phyloP scores from a whole-genome alignment of 108 stramenopile genomes.

The Craspedostauros australis region DNA sequence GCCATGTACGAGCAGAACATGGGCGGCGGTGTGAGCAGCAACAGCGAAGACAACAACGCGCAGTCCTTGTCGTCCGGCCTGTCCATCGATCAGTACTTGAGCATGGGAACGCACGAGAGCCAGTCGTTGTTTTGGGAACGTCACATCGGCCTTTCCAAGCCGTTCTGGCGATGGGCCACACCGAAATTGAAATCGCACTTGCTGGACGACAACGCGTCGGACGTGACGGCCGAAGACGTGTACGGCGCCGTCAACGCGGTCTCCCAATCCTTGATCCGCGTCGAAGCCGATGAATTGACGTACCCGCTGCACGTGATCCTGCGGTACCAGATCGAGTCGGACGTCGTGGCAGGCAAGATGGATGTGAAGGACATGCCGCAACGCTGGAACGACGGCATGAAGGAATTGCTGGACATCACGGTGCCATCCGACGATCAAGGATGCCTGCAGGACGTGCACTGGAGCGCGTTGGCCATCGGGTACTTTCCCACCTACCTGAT shows the following conservation, averaged over 20 bases:
- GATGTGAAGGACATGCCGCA: conserved; percentile 62
- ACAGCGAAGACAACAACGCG: too few relatives aligned
- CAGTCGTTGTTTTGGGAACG: conserved; percentile 91
- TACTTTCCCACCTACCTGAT: conserved; percentile 93
- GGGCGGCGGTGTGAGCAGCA: neutral
- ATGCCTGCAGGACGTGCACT: conserved; percentile 88
- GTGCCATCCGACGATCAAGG: conserved; percentile 77
- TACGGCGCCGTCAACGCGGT: conserved; percentile 78
- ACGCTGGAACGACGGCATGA: conserved; percentile 79
- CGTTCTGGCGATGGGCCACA: conserved; percentile 69
- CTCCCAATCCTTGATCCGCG: conserved; percentile 64
- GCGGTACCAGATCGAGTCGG: conserved; percentile 81
- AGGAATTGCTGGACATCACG: conserved; percentile 60
- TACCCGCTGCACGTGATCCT: conserved; percentile 92
- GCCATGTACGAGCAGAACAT: conserved; percentile 90
- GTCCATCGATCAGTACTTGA: conserved; percentile 51
- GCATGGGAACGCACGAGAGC: conserved; percentile 88
- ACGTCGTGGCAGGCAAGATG: conserved; percentile 64
- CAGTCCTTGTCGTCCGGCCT: conserved; percentile 27
- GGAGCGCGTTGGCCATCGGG: conserved; percentile 71
- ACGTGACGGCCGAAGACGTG: conserved; percentile 53
- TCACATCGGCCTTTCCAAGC: conserved; percentile 61
- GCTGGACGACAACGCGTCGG: conserved; percentile 30
- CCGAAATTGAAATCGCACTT: conserved; percentile 52
- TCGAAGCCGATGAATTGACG: conserved; percentile 90